Conservation (phyloP, 2,329 filamentous ascomycete genomes). For the Ophiostoma ips region DNA sequence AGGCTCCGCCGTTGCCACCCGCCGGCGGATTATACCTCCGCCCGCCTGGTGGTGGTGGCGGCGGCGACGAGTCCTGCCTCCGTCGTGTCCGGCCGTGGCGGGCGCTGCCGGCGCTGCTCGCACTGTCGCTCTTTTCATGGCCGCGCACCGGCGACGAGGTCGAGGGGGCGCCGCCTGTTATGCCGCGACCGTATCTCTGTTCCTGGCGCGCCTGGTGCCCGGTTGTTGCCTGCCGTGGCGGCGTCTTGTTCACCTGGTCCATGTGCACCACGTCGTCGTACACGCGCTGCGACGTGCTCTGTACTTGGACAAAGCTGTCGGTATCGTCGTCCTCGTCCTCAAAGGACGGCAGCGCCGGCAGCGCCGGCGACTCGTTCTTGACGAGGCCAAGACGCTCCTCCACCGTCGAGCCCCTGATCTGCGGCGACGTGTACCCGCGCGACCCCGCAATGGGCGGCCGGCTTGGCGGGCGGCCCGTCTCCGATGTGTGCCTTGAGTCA, state of each 20-base stretch:
- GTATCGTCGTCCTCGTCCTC: slow-evolving; percentile 23
- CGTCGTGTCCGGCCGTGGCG: background rate
- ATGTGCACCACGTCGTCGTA: background rate
- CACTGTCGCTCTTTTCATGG: background rate
- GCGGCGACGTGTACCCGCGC: slow-evolving; percentile 27
- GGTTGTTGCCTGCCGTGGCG: slow-evolving; percentile 16
- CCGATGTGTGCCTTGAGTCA: too few relatives aligned
- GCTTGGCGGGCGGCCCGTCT: background rate
- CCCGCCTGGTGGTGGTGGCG: slow-evolving; percentile 11
- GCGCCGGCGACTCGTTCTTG: slow-evolving; percentile 45
- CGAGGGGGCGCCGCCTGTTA: slow-evolving; percentile 24
- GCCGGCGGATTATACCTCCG: slow-evolving; percentile 11
- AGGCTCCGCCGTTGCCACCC: slow-evolving; percentile 15
- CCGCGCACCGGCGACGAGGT: background rate
- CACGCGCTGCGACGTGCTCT: background rate
- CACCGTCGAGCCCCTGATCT: slow-evolving; percentile 49
- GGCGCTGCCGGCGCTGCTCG: background rate
- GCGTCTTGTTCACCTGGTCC: slow-evolving; percentile 14
- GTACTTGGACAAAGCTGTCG: background rate
- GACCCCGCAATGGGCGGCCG: slow-evolving; percentile 11
- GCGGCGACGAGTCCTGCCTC: slow-evolving; percentile 1
- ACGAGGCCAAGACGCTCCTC: slow-evolving; percentile 75
- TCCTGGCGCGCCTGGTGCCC: slow-evolving; percentile 4
- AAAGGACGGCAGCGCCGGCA: slow-evolving; percentile 24
- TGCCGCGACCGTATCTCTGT: slow-evolving; percentile 26